Base-by-base conservation (phyloP, 192 early-diverging fungal genomes). In the Jimgerdemannia lactiflua region DNA sequence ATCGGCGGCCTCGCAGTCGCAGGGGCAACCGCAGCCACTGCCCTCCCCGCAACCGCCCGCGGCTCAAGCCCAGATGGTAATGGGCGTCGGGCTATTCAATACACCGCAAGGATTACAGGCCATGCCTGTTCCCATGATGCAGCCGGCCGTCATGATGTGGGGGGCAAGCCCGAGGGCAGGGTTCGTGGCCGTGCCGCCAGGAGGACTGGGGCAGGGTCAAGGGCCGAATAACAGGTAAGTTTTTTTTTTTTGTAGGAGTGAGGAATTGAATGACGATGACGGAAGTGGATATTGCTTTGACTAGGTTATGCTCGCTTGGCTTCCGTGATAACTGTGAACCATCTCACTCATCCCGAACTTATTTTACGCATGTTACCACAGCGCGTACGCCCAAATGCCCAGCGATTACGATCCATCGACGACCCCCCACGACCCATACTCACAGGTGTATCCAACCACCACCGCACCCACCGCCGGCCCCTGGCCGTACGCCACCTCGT, bases 51-150 rank as follows among this genome's bases (percentile, higher is more conserved):
- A 10, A 14, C 67, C 70, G 11, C 65, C 68, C 0, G 64, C 54
- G 11, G 64, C 42, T 10, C 72, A 20, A 9, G 59, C 71, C 39
- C 71, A 72, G 71, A 54, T 64, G 40, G 67, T 73, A 42, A 73
- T 73, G 72, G 49, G 49, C 49, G 43, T 73, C 64, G 72, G 72
- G 0, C 67, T 66, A 43, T 39, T 73, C 64, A 64, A 73, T 10
- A 73, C 72, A 4, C 72, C 72, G 2, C 72, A 73, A 19, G 72
- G 72, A 29, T 39, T 73, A 10, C 72, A 73, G 39, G 41, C 67
- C 42, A 64, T 73, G 9, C 72, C 72, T 40, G 65, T 73, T 29
- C 72, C 72, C 11, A 54, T 54, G 49, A 54, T 54, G 49, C 49
- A 54, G 11, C 49, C 49, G 4, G 11, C 49, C 49, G 49, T 54